Base-by-base conservation (phyloP, 495 filamentous ascomycete genomes). In the Amorphotheca resinae region DNA sequence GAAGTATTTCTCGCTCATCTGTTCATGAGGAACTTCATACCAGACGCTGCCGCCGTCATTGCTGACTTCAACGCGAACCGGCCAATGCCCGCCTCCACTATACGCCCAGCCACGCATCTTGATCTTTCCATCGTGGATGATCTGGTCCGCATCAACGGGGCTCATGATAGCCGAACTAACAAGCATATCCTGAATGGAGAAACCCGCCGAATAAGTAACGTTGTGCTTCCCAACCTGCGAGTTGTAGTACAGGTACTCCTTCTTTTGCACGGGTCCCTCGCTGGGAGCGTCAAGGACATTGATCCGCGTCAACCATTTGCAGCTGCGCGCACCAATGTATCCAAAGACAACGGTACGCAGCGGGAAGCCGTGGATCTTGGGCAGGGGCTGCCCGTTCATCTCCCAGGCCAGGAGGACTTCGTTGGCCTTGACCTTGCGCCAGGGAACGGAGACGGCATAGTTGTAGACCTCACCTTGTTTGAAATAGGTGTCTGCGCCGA, bases 401-500 rank as follows among this genome's bases (percentile, higher is more conserved):
- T 82, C 79, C 51, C 51, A 54, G 2, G 43, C 47, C n/a, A 54
- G 51, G 5, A 54, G 14, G 5, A 50, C 51, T 46, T 84, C 78
- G 51, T 80, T 65, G 9, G 60, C 57, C 49, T 73, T 75, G 23
- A 80, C 76, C 57, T 82, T 82, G 11, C 70, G 68, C 63, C 67
- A 77, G 0, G 78, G 79, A 1, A 80, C 70, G 30, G 65, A 71
- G 25, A 82, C 74, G 32, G 68, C 62, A 50, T 81, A 84, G 57
- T 81, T 81, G 55, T 67, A 66, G 4, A 72, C 70, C 18, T 75
- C 34, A 5, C 38, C 46, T 16, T 46, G 70, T 49, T 81, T 82
- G 61, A 82, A 74, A 51, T 82, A 82, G 0, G 77, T 79, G 22
- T 84, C 79, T 0, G 67, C 76, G 1, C 79, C 79, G 30, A 69